phyloP scores from a whole-genome alignment of 2,329 filamentous ascomycete genomes.

The Ciborinia camelliae region DNA sequence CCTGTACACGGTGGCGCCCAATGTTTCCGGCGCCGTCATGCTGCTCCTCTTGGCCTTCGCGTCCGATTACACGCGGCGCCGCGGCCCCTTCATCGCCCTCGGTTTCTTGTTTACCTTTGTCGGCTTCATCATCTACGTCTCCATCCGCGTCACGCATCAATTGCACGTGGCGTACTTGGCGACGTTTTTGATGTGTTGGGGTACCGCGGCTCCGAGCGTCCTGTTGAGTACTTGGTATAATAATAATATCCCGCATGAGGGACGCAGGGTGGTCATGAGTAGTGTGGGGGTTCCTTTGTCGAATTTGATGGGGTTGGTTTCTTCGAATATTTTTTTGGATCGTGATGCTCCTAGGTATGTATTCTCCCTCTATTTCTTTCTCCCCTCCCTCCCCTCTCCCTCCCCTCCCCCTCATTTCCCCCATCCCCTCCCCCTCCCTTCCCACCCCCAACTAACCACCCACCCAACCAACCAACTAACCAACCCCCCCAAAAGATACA shows the following conservation, averaged over 20 bases:
- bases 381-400: conserved; percentile 59
- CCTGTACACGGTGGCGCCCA: conserved; percentile 77
- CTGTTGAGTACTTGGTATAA: conserved; percentile 46
- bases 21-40: conserved; percentile 69
- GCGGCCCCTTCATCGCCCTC: conserved; percentile 66
- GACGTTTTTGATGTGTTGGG: conserved; percentile 64
- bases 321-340: conserved; percentile 64
- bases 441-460: conserved; percentile 38
- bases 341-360: conserved; percentile 56
- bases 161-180: conserved; percentile 60
- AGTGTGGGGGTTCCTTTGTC: conserved; percentile 59
- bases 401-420: conserved; percentile 59
- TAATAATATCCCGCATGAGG: conserved; percentile 64
- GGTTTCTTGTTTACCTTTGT: conserved; percentile 72
- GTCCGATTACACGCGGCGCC: conserved; percentile 51
- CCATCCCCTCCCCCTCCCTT: conserved; percentile 53
- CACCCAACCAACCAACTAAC: no score
- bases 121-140: conserved; percentile 75
- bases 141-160: conserved; percentile 54
- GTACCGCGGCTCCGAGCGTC: conserved; percentile 34
- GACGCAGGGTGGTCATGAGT: conserved; percentile 57
- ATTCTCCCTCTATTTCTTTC: conserved; percentile 55
- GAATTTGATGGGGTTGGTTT: conserved; percentile 67
- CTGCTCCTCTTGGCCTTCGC: conserved; percentile 68
- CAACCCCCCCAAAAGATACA: conserved; percentile 44